Percentiles rank a stretch among this genome's conserved stretches.
These are phyloP conservation scores for Boletus chippewaensis DNA, from an alignment of 1,284 basidiomycete genomes.

Conservation along the genomic window DNA sequence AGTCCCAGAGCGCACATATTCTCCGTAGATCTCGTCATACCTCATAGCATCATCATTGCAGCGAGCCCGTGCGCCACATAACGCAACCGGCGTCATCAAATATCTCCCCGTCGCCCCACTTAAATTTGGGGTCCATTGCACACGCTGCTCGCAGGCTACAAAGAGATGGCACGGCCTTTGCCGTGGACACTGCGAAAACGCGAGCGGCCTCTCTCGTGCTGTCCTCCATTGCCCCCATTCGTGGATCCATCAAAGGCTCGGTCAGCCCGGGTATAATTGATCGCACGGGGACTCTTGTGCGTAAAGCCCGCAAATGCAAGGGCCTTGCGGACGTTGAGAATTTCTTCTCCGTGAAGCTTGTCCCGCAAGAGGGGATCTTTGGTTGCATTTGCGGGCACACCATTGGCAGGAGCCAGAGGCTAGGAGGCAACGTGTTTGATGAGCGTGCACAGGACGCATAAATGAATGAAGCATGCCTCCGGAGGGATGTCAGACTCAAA, in stretches of 20 bases:
- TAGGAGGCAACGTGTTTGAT: constrained; percentile 38
- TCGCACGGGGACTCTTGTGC: constrained; percentile 74
- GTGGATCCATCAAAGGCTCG: constrained; percentile 57
- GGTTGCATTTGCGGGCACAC: constrained; percentile 74
- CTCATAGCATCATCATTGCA: constrained; percentile 26
- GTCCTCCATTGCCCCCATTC: constrained; percentile 43
- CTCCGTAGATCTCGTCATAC: constrained; percentile 27
- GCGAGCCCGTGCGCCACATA: constrained; percentile 31
- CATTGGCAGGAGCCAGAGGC: constrained; percentile 86
- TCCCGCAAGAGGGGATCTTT: constrained; percentile 84
- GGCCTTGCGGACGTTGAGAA: constrained; percentile 86
- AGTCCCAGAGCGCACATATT: constrained; percentile 15
- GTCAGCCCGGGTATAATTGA: constrained; percentile 69
- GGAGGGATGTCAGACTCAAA: constrained; percentile 91
- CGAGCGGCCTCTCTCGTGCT: constrained; percentile 54
- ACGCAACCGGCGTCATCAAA: constrained; percentile 31
- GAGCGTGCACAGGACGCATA: constrained; percentile 19
- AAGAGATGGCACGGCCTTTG: constrained; percentile 70
- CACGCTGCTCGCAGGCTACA: constrained; percentile 43
- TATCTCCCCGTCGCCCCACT: constrained; percentile 17
- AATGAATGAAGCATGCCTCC: constrained; percentile 55
- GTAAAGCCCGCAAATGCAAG: constrained; percentile 88
- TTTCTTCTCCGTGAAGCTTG: constrained; percentile 76
- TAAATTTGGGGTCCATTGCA: constrained; percentile 24
- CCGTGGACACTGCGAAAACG: constrained; percentile 52